phyloP scores from a whole-genome alignment of 768 basidiomycete species.

The Suillus alpinus region DNA sequence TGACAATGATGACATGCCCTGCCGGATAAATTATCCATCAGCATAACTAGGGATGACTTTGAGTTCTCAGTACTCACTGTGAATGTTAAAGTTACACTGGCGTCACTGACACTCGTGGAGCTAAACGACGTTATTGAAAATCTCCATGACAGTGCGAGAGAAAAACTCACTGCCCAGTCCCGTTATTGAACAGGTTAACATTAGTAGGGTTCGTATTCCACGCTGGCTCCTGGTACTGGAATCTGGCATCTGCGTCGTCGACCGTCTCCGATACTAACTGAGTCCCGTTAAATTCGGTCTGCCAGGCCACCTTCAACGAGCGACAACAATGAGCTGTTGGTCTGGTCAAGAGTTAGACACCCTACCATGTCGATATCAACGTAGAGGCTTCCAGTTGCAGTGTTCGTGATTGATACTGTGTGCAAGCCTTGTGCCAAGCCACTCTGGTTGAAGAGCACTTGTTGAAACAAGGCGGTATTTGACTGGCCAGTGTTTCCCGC shows the following conservation, averaged over 20 bases:
- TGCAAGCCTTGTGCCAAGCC: conserved; percentile 36
- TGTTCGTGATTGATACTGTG: conserved; percentile 31
- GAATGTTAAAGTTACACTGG: conserved; percentile 37
- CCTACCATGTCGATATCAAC: conserved; percentile 50
- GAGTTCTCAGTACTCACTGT: conserved; percentile 27
- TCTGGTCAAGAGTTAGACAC: neutral
- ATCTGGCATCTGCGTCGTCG: conserved; percentile 36
- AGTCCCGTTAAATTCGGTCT: conserved; percentile 21
- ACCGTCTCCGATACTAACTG: conserved; percentile 18
- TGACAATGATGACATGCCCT: conserved; percentile 18
- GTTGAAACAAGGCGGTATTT: conserved; percentile 34
- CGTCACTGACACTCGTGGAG: conserved; percentile 30
- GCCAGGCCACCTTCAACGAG: conserved; percentile 23
- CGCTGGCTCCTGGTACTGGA: conserved; percentile 32
- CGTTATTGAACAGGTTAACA: conserved; percentile 39
- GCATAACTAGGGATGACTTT: neutral
- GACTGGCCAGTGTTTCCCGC: conserved; percentile 27
- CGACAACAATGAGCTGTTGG: neutral
- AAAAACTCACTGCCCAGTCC: conserved; percentile 38
- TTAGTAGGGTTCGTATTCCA: conserved; percentile 34
- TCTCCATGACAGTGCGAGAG: neutral
- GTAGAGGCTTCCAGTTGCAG: conserved; percentile 15
- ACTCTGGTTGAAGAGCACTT: conserved; percentile 36
- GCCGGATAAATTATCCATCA: conserved; percentile 8
- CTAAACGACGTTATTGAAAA: conserved; percentile 19